These are phyloP conservation scores for Penicillium nordicum DNA, from an alignment of 2,329 filamentous ascomycete genomes.

Conservation along the genomic window DNA sequence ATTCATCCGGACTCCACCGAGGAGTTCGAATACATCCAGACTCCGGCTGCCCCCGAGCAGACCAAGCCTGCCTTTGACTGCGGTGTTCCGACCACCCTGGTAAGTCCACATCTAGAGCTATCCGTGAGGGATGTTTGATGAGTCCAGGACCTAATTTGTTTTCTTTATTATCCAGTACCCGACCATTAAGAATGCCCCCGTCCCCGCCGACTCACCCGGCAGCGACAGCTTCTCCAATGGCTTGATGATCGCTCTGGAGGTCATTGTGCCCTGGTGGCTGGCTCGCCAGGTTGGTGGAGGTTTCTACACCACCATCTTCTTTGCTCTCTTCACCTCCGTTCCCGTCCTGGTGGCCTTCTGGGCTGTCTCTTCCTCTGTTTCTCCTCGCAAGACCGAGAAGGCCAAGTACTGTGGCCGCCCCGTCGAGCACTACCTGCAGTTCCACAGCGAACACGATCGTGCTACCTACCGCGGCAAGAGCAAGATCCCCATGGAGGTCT, in stretches of 20 bases:
- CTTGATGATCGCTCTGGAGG: conserved; percentile 67
- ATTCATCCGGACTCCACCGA: conserved; percentile 45
- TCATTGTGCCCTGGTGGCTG: conserved; percentile 72
- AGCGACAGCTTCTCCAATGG: conserved; percentile 84
- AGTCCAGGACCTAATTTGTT: background rate
- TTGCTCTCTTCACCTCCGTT: conserved; percentile 71
- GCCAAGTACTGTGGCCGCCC: conserved; percentile 79
- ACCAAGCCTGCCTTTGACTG: conserved; percentile 53
- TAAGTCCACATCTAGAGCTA: conserved; percentile 39
- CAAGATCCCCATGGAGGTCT: conserved; percentile 65
- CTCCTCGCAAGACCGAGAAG: conserved; percentile 90
- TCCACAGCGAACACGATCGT: conserved; percentile 47
- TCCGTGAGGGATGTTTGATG: background rate
- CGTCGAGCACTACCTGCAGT: conserved; percentile 75
- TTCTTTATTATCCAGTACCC: conserved; percentile 59
- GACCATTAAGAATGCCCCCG: conserved; percentile 87
- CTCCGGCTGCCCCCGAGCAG: conserved; percentile 55
- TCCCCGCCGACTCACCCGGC: conserved; percentile 83
- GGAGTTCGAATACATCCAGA: conserved; percentile 56
- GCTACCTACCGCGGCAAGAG: conserved; percentile 49
- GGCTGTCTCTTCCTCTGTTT: conserved; percentile 73
- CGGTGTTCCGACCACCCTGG: conserved; percentile 60
- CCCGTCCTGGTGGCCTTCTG: conserved; percentile 82
- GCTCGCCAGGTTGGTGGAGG: conserved; percentile 82
- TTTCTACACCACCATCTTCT: conserved; percentile 81